Percentiles rank a stretch among this genome's conserved stretches.
Evolutionary conservation across 129 eudicot species (phyloP).

Genomic region (Gnaphalium uliginosum): DNA sequence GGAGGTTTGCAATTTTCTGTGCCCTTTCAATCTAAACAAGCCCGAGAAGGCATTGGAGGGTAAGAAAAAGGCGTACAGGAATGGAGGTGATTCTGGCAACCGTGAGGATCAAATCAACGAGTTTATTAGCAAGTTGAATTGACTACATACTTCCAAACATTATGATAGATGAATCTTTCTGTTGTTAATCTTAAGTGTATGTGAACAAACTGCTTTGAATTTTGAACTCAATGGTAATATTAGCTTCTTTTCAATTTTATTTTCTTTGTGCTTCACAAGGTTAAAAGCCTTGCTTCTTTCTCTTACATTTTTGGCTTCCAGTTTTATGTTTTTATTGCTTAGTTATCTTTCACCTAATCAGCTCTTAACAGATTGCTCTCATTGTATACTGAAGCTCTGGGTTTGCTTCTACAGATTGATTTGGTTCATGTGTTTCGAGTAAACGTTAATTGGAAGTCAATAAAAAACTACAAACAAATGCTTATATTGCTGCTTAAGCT

Average conservation of each 20-base stretch:
- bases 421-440: too few relatives aligned
- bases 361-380: neutral
- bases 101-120: conserved; percentile 62
- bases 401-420: neutral
- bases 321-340: neutral
- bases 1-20: conserved; percentile 52
- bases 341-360: neutral
- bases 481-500: too few relatives aligned
- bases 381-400: neutral
- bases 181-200: neutral
- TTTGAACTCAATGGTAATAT: conserved; percentile 1
- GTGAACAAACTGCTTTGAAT: neutral
- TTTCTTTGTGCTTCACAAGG: neutral
- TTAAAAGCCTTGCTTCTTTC: neutral
- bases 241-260: neutral
- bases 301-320: neutral
- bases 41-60: conserved; percentile 60
- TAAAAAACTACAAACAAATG: too few relatives aligned
- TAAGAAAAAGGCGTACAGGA: conserved; percentile 46
- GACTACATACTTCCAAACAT: conserved; percentile 3
- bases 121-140: conserved; percentile 61
- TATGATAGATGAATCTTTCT: neutral
- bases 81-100: conserved; percentile 79
- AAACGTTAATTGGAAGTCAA: too few relatives aligned
- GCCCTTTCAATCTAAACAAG: conserved; percentile 54